A percentile compares a stretch with the other conserved stretches of the same genome.
These are phyloP conservation scores for Nyssa sinensis DNA, from an alignment of 148 eudicot species.

Conservation along the genomic window DNA sequence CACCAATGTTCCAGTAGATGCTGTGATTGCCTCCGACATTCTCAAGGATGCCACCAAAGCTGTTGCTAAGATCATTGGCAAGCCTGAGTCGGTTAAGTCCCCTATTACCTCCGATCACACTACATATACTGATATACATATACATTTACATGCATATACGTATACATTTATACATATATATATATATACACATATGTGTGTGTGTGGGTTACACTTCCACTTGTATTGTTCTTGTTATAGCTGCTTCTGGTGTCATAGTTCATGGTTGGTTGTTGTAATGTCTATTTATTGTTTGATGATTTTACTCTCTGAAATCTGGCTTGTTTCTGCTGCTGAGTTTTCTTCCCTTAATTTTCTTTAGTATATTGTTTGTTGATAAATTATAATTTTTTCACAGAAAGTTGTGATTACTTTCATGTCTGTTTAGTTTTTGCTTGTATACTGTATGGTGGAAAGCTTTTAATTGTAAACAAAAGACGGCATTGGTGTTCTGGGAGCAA, in stretches of 20 bases:
- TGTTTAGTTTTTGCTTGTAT: not conserved
- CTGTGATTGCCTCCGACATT: conserved; percentile 76
- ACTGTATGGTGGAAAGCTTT: too few species aligned
- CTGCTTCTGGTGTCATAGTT: too few species aligned
- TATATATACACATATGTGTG: too few species aligned
- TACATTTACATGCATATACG: too few species aligned
- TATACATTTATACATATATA: too few species aligned
- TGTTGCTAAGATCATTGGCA: conserved; percentile 80
- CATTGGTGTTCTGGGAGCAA: not conserved
- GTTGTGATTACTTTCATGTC: not conserved
- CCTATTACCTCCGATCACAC: not conserved
- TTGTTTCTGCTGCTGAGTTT: not conserved
- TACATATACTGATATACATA: too few species aligned
- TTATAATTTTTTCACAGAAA: not conserved
- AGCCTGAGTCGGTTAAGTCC: conserved; percentile 74
- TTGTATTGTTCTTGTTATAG: too few species aligned
- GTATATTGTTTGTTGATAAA: not conserved
- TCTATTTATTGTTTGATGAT: conserved; percentile 32
- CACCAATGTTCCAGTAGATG: conserved; percentile 86
- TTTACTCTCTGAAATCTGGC: conserved; percentile 7
- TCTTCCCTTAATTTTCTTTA: not conserved
- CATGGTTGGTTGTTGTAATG: not conserved
- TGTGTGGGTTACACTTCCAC: too few species aligned
- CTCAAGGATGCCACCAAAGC: conserved; percentile 97
- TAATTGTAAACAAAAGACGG: too few species aligned